Percentiles rank a stretch among this genome's conserved stretches.
phyloP scores from a whole-genome alignment of 2,329 filamentous ascomycete genomes.

The Fusarium sp. region DNA sequence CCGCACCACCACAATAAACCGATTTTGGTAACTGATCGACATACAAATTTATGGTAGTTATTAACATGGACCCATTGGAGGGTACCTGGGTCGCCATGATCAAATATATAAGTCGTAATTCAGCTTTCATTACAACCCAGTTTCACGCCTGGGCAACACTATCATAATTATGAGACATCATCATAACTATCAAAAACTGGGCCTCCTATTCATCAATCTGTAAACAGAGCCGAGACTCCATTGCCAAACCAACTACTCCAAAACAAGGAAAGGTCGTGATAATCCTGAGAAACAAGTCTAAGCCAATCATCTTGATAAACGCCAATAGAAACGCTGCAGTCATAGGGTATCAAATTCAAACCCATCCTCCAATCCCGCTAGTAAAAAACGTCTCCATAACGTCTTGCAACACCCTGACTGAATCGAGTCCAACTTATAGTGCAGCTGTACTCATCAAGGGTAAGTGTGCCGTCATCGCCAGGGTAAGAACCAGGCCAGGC shows the following conservation, averaged over 20 bases:
- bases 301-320: constrained; percentile 34
- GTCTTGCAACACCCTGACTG: constrained; percentile 19
- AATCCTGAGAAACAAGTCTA: constrained; percentile 42
- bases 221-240: constrained; percentile 39
- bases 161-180: constrained; percentile 23
- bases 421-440: constrained; percentile 13
- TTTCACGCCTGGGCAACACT: constrained; percentile 14
- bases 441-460: constrained; percentile 4
- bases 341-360: constrained; percentile 46
- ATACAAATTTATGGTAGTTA: neutral
- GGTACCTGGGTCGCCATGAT: neutral
- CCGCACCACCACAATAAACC: neutral
- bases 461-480: neutral
- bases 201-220: constrained; percentile 38
- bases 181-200: constrained; percentile 26
- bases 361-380: constrained; percentile 32
- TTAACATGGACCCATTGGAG: neutral
- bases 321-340: constrained; percentile 30
- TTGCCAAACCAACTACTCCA: constrained; percentile 28
- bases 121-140: constrained; percentile 29
- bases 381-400: constrained; percentile 23
- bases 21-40: constrained; percentile 1
- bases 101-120: neutral
- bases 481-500: neutral
- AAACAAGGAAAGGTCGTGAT: constrained; percentile 25